Conservation (phyloP, 805 yeast species). For the Gaillardinia entomophila region DNA sequence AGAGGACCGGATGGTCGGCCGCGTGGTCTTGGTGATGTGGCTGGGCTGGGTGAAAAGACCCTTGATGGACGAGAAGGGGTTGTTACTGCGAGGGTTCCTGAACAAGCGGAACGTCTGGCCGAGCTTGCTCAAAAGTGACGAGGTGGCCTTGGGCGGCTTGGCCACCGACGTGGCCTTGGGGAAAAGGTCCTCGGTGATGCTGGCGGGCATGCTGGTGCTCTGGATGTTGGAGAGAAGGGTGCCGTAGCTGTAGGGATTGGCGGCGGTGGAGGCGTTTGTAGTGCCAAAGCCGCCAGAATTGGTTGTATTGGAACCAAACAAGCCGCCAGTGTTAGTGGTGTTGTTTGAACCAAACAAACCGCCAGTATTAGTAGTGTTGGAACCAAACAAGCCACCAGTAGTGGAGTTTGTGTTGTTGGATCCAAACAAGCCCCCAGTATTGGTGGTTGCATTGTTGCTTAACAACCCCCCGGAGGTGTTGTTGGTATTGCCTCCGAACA, state of each 20-base stretch:
- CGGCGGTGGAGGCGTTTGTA: slow-evolving; percentile 1
- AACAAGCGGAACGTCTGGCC: slow-evolving; percentile 31
- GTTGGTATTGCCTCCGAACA: slow-evolving; percentile 1
- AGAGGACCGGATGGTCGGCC: neutral
- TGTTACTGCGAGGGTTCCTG: slow-evolving; percentile 7
- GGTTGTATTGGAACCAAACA: slow-evolving; percentile 5
- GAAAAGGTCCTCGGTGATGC: slow-evolving; percentile 25
- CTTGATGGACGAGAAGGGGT: slow-evolving; percentile 10
- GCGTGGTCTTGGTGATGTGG: slow-evolving; percentile 7
- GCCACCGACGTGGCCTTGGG: slow-evolving; percentile 4
- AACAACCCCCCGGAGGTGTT: neutral
- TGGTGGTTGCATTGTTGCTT: neutral
- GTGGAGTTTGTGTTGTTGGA: too few relatives aligned
- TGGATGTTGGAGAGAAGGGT: slow-evolving; percentile 16
- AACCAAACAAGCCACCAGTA: neutral
- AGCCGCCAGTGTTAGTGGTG: slow-evolving; percentile 3
- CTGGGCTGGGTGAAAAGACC: slow-evolving; percentile 28
- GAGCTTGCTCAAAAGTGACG: slow-evolving; percentile 24
- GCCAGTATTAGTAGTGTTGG: neutral
- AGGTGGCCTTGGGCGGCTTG: slow-evolving; percentile 9
- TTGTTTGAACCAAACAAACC: neutral
- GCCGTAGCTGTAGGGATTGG: slow-evolving; percentile 27
- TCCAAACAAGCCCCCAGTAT: neutral
- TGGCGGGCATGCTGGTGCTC: slow-evolving; percentile 23
- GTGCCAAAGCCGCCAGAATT: slow-evolving; percentile 2